phyloP scores from a whole-genome alignment of 305 asterid species.

The Fraxinus floribunda region DNA sequence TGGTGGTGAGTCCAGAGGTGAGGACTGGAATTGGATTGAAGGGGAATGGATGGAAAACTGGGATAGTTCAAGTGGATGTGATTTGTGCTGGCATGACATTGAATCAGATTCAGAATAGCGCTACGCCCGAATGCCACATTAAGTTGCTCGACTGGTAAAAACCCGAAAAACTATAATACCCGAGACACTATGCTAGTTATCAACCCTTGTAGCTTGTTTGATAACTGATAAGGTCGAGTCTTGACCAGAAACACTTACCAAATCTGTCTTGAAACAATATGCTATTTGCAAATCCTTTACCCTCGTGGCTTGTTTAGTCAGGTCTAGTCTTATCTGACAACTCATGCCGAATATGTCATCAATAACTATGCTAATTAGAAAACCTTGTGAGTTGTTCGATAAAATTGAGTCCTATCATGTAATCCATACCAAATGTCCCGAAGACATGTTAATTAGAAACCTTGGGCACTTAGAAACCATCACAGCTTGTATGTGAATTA shows the following conservation, averaged over 20 bases:
- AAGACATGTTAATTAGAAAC: too few relatives aligned
- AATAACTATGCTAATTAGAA: too few relatives aligned
- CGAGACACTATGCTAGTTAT: background rate
- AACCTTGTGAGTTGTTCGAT: background rate
- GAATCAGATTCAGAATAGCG: conserved; percentile 31
- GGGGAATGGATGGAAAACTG: conserved; percentile 30
- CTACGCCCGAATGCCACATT: conserved; percentile 34
- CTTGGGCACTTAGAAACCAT: too few relatives aligned
- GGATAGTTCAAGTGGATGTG: conserved; percentile 31
- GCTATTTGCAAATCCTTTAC: background rate
- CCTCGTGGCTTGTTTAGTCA: background rate
- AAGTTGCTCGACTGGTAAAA: conserved; percentile 40
- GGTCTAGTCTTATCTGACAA: background rate
- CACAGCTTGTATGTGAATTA: background rate
- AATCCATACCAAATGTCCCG: background rate
- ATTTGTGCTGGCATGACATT: conserved; percentile 36
- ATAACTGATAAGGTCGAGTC: background rate
- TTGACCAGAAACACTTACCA: background rate
- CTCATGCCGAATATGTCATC: background rate
- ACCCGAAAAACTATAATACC: background rate
- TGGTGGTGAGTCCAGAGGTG: conserved; percentile 35
- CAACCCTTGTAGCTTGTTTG: background rate
- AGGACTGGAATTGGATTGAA: conserved; percentile 38
- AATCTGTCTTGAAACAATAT: background rate
- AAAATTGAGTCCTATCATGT: background rate